These are phyloP conservation scores for Raffaelea arxii DNA, from an alignment of 2,329 filamentous ascomycete species.

Conservation along the genomic window DNA sequence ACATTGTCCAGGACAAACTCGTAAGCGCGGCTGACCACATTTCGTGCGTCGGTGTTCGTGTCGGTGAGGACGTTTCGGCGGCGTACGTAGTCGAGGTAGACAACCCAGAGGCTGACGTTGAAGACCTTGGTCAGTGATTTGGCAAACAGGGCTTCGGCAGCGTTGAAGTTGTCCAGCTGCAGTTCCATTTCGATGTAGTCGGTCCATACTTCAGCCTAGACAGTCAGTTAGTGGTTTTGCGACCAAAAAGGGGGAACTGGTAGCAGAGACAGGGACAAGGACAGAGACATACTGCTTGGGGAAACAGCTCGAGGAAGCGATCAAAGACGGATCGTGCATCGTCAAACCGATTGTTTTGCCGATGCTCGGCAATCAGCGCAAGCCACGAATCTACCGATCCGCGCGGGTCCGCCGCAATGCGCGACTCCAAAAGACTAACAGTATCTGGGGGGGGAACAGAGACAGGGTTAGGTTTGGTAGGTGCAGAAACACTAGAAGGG, in stretches of 20 bases:
- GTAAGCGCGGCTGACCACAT: conserved; percentile 75
- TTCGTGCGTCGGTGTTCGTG: conserved; percentile 63
- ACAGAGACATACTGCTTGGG: conserved; percentile 66
- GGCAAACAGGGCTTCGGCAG: conserved; percentile 75
- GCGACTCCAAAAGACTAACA: conserved; percentile 75
- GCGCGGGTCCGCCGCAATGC: conserved; percentile 83
- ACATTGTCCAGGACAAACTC: conserved; percentile 86
- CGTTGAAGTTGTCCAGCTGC: conserved; percentile 69
- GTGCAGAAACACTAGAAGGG: conserved; percentile 21
- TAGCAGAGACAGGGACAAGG: not conserved
- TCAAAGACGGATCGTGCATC: conserved; percentile 74
- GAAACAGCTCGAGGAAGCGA: conserved; percentile 80
- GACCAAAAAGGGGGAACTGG: not conserved
- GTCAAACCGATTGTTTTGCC: conserved; percentile 70
- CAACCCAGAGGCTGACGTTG: conserved; percentile 80
- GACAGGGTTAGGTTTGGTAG: conserved; percentile 15
- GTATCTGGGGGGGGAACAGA: conserved; percentile 46
- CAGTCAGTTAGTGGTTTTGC: not conserved
- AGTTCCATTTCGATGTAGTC: conserved; percentile 85
- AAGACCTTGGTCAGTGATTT: conserved; percentile 67
- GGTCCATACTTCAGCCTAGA: conserved; percentile 86
- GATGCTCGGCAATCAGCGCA: conserved; percentile 74
- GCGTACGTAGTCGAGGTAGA: conserved; percentile 92
- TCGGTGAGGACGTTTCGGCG: conserved; percentile 82
- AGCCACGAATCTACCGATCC: conserved; percentile 92